Conservation (phyloP, 2,329 filamentous ascomycete species). For the Penicillium brevicompactum region DNA sequence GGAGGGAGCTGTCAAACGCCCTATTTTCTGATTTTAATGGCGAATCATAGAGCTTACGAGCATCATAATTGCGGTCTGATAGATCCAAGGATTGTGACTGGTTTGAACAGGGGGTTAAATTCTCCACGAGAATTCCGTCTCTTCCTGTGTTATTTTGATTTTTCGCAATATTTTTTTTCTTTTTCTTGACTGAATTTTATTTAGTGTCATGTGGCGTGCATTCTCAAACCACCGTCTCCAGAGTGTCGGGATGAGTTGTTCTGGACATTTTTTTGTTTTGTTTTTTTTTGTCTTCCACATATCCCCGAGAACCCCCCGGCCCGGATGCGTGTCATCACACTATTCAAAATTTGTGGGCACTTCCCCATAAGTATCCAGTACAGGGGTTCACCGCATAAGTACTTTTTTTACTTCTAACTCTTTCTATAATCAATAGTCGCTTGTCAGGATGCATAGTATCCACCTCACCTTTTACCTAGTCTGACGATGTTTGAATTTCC, state of each 20-base stretch:
- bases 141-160: background rate
- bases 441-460: background rate
- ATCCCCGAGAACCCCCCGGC: conserved; percentile 3
- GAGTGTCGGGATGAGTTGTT: conserved; percentile 7
- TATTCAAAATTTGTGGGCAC: conserved; percentile 10
- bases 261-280: background rate
- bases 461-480: background rate
- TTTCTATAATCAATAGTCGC: background rate
- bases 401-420: background rate
- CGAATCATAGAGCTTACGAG: conserved; percentile 15
- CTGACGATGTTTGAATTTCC: background rate
- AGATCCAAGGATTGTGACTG: conserved; percentile 21
- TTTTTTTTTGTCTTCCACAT: background rate
- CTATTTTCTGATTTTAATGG: background rate
- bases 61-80: conserved; percentile 20
- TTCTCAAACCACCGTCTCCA: conserved; percentile 21
- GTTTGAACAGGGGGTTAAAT: conserved; percentile 6
- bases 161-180: background rate
- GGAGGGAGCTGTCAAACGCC: conserved; percentile 5
- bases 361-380: conserved; percentile 17
- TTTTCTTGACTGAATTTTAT: background rate
- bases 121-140: background rate
- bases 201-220: conserved; percentile 12
- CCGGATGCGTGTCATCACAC: conserved; percentile 23
- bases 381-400: conserved; percentile 7